Conservation (phyloP, 2,329 filamentous ascomycete species). For the Huntiella bhutanensis region DNA sequence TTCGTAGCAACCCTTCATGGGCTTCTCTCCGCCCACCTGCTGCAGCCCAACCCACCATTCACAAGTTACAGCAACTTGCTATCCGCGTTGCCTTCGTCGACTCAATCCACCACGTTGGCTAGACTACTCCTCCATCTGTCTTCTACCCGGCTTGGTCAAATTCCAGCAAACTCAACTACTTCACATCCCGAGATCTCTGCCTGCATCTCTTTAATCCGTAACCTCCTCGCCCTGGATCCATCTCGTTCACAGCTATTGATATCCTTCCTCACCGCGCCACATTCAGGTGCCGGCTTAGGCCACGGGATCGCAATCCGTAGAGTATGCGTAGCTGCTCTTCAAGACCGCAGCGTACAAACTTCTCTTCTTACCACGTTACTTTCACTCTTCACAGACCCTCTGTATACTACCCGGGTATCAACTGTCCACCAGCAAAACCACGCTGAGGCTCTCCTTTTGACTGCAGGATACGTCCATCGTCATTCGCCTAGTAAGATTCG, state of each 20-base stretch:
- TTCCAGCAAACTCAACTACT: slow-evolving; percentile 17
- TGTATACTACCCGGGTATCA: slow-evolving; percentile 73
- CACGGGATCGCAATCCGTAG: slow-evolving; percentile 47
- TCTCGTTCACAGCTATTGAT: slow-evolving; percentile 34
- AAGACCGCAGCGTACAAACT: no score
- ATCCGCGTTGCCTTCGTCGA: no score
- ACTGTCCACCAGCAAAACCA: slow-evolving; percentile 80
- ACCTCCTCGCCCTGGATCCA: slow-evolving; percentile 28
- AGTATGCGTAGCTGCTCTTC: slow-evolving; percentile 36
- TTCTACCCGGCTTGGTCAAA: slow-evolving; percentile 22
- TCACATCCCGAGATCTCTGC: slow-evolving; percentile 27
- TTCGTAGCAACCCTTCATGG: no score
- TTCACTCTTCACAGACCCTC: slow-evolving; percentile 32
- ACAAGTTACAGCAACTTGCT: no score
- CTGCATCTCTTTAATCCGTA: slow-evolving; percentile 35
- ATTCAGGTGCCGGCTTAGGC: slow-evolving; percentile 43
- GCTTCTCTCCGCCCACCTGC: no score
- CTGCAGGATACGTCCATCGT: slow-evolving; percentile 57
- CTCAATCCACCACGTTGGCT: slow-evolving; percentile 7
- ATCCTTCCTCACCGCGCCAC: slow-evolving; percentile 43
- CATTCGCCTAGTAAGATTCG: slow-evolving; percentile 45
- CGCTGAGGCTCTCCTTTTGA: slow-evolving; percentile 58
- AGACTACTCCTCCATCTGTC: slow-evolving; percentile 24
- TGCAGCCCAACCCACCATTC: no score
- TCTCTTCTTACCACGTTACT: no score